A percentile compares a stretch with the other conserved stretches of the same genome.
Conservation (phyloP, 768 basidiomycete species). For the Saitozyma podzolica region DNA sequence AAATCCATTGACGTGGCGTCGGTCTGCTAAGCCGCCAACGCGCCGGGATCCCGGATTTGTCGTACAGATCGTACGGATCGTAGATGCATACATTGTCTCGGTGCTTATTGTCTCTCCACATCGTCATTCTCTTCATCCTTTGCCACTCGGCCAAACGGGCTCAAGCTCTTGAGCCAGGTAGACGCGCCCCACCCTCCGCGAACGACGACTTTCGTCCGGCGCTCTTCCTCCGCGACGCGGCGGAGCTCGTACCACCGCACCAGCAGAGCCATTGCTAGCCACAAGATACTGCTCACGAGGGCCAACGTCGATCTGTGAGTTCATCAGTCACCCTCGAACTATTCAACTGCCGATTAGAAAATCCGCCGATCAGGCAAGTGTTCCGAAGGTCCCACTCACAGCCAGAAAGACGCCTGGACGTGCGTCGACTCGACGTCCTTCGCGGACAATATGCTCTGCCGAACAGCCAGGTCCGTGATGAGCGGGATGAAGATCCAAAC, state of each 20-base stretch:
- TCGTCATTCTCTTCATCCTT: neutral
- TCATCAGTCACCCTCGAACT: neutral
- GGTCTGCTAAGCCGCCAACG: slow-evolving; percentile 55
- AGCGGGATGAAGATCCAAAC: neutral
- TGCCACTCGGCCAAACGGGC: neutral
- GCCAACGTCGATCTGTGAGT: neutral
- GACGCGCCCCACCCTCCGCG: neutral
- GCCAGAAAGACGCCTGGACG: neutral
- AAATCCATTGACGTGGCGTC: slow-evolving; percentile 64
- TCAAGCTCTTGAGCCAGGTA: neutral
- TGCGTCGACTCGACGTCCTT: neutral
- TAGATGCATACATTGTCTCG: no score
- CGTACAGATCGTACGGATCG: no score
- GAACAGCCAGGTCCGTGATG: neutral
- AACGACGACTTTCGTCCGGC: neutral
- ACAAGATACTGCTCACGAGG: neutral
- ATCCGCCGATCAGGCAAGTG: neutral
- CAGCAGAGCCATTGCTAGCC: neutral
- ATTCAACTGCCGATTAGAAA: neutral
- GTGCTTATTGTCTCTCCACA: no score
- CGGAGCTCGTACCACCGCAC: neutral
- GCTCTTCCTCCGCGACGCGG: neutral
- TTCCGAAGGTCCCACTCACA: neutral
- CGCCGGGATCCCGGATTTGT: neutral
- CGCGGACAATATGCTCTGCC: neutral